Conservation (phyloP, 1,284 basidiomycete genomes). For the Sanghuangporus weigelae region DNA sequence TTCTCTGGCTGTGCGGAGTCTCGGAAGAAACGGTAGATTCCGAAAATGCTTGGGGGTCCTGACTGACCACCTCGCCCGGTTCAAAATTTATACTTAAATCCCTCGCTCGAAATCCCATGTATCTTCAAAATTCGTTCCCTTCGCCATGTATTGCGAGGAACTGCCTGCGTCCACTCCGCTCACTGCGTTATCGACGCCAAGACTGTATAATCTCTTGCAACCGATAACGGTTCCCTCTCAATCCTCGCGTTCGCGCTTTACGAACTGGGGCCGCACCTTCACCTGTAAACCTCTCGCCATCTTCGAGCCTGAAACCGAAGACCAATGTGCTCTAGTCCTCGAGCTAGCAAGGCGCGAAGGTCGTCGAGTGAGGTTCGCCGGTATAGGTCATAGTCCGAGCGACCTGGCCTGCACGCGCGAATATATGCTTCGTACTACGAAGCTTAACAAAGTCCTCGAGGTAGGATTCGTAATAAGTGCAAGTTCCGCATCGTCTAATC, state of each 20-base stretch:
- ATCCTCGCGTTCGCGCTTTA: conserved; percentile 43
- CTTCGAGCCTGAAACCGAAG: conserved; percentile 72
- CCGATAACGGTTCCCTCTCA: conserved; percentile 46
- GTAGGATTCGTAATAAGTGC: conserved; percentile 41
- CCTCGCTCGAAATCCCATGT: conserved; percentile 4
- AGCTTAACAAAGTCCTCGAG: conserved; percentile 64
- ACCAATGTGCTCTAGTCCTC: conserved; percentile 74
- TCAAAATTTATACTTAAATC: conserved; percentile 12
- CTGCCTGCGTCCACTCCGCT: background rate
- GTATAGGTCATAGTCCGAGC: conserved; percentile 89
- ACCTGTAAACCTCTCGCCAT: conserved; percentile 59
- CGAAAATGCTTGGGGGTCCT: conserved; percentile 1
- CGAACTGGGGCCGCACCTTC: conserved; percentile 71
- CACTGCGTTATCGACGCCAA: conserved; percentile 28
- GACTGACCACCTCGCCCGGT: background rate
- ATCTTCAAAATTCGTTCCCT: conserved; percentile 11
- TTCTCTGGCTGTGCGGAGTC: background rate
- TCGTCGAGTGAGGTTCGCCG: conserved; percentile 75
- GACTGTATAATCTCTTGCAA: conserved; percentile 44
- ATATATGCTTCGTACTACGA: conserved; percentile 77
- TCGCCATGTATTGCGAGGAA: conserved; percentile 6
- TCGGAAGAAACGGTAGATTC: conserved; percentile 4
- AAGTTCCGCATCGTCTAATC: background rate
- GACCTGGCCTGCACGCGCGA: conserved; percentile 86
- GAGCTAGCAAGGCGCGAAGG: conserved; percentile 79